Conservation (phyloP, 1,284 basidiomycete genomes). For the Boletus hoseneyae region DNA sequence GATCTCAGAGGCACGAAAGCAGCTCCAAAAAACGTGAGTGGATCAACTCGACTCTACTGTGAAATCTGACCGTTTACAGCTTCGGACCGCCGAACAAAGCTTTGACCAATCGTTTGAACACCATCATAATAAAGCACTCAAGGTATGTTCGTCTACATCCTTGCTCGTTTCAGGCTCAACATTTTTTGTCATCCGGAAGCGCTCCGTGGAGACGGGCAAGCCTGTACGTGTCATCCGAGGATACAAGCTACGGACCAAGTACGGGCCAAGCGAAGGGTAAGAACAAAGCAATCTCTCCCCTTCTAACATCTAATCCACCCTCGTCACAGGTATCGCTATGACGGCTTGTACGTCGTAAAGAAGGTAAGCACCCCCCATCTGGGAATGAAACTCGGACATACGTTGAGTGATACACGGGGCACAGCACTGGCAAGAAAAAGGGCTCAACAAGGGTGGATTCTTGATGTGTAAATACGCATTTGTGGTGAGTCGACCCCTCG, state of each 20-base stretch:
- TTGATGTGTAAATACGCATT: constrained; percentile 79
- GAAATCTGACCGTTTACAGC: constrained; percentile 38
- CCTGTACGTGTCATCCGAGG: constrained; percentile 83
- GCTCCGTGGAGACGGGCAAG: constrained; percentile 66
- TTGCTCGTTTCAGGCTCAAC: background rate
- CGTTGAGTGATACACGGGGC: background rate
- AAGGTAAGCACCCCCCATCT: constrained; percentile 43
- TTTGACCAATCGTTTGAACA: constrained; percentile 76
- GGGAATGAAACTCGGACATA: background rate
- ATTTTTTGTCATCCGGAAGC: constrained; percentile 37
- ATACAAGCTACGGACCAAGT: constrained; percentile 67
- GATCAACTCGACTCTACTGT: background rate
- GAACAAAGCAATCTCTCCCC: constrained; percentile 11
- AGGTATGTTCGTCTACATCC: constrained; percentile 38
- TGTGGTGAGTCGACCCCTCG: constrained; percentile 48
- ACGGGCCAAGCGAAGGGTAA: constrained; percentile 70
- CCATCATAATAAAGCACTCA: constrained; percentile 62
- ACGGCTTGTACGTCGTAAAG: constrained; percentile 77
- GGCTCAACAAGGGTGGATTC: constrained; percentile 59
- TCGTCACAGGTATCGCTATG: constrained; percentile 69
- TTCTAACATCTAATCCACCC: background rate
- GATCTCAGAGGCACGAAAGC: constrained; percentile 76
- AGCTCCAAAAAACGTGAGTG: constrained; percentile 71
- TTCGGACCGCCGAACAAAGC: constrained; percentile 81
- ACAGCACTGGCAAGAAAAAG: constrained; percentile 69